These are phyloP conservation scores for Ormosia emarginata DNA, from an alignment of 306 rosid species.

Conservation along the genomic window DNA sequence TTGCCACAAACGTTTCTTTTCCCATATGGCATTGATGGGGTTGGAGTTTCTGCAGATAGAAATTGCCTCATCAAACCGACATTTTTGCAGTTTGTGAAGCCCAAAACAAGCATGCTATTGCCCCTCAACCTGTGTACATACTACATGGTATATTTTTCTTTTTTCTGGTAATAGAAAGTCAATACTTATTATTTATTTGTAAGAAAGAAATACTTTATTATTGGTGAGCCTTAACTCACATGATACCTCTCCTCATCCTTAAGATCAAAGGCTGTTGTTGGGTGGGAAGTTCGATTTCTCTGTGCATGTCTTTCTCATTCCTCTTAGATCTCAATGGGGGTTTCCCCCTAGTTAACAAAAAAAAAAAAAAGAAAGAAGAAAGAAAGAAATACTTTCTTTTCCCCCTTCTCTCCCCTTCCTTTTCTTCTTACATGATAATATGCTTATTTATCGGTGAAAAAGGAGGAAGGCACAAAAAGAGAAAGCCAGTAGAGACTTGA, in stretches of 20 bases:
- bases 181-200: slow-evolving; percentile 10
- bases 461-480: no score
- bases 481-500: not conserved
- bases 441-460: no score
- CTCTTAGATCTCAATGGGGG: no score
- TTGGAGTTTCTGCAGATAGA: not conserved
- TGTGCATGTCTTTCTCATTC: no score
- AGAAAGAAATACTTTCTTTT: not conserved
- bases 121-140: slow-evolving; percentile 25
- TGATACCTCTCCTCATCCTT: not conserved
- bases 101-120: not conserved
- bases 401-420: not conserved
- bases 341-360: no score
- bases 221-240: not conserved
- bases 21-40: not conserved
- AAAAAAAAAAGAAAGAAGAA: not conserved
- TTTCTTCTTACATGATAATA: not conserved
- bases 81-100: slow-evolving; percentile 9
- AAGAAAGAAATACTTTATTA: not conserved
- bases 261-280: no score
- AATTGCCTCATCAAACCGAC: slow-evolving; percentile 16
- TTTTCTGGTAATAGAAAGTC: not conserved
- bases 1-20: not conserved
- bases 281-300: no score
- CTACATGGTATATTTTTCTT: not conserved